A percentile compares a stretch with the other conserved stretches of the same genome.
Evolutionary conservation across 23 red algal genomes (phyloP).

Genomic region (Gracilariopsis chorda): DNA sequence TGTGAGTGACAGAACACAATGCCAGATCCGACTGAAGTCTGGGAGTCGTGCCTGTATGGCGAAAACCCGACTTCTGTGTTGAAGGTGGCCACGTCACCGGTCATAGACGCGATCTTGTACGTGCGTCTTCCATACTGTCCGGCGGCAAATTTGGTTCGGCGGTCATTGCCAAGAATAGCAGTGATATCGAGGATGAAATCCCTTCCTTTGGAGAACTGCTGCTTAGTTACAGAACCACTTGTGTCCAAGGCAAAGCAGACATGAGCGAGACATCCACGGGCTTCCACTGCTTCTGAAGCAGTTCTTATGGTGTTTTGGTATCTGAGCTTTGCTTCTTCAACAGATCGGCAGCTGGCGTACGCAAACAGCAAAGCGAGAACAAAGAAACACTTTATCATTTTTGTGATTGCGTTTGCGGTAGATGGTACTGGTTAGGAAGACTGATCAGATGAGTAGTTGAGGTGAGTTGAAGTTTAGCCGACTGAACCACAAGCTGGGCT

Average conservation of each 20-base stretch:
- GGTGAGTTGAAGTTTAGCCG: too few species aligned
- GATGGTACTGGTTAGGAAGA: too few species aligned
- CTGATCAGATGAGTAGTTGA: too few species aligned
- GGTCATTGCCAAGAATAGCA: not conserved
- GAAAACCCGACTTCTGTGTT: not conserved
- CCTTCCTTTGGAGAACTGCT: not conserved
- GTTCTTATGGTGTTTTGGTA: not conserved
- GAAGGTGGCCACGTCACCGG: not conserved
- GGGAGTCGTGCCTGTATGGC: not conserved
- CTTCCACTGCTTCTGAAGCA: not conserved
- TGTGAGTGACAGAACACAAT: not conserved
- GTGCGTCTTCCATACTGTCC: not conserved
- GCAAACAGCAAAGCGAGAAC: not conserved
- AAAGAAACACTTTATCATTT: not conserved
- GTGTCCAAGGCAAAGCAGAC: constrained; percentile 34
- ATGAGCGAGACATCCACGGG: not conserved
- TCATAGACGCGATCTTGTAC: not conserved
- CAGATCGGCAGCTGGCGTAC: not conserved
- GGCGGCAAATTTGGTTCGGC: not conserved
- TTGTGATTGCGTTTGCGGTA: not conserved
- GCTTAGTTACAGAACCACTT: not conserved
- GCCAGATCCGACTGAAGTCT: not conserved
- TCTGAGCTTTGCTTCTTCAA: not conserved
- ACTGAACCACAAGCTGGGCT: too few species aligned
- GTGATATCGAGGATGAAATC: constrained; percentile 24